phyloP scores from a whole-genome alignment of 805 yeast species.

The Ogataea pini region DNA sequence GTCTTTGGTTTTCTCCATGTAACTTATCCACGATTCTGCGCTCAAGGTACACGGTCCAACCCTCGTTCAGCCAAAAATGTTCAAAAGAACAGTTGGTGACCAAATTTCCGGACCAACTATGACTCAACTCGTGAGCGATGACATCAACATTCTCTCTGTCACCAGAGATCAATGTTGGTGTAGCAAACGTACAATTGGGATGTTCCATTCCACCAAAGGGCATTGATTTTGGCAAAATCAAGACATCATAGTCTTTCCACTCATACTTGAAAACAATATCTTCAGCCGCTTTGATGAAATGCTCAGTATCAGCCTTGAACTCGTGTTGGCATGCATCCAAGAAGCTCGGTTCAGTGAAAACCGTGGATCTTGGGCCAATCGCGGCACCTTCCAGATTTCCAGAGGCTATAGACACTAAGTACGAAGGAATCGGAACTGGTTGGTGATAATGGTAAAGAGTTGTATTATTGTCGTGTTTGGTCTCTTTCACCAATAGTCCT shows the following conservation, averaged over 20 bases:
- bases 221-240: conserved; percentile 72
- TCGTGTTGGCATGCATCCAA: conserved; percentile 73
- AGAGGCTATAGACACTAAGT: conserved; percentile 79
- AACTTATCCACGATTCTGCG: conserved; percentile 75
- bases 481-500: conserved; percentile 42
- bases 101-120: conserved; percentile 89
- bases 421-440: conserved; percentile 82
- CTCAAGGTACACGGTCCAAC: conserved; percentile 93
- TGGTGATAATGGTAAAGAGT: conserved; percentile 57
- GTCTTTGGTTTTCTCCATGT: conserved; percentile 79
- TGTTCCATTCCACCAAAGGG: conserved; percentile 97
- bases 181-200: conserved; percentile 87
- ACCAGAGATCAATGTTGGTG: conserved; percentile 84
- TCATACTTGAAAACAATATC: conserved; percentile 73
- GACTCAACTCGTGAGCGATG: conserved; percentile 90
- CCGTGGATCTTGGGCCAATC: conserved; percentile 85
- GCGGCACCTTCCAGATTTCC: conserved; percentile 69
- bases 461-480: conserved; percentile 35
- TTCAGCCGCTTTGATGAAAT: conserved; percentile 78
- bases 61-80: conserved; percentile 93
- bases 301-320: conserved; percentile 78
- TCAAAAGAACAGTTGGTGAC: conserved; percentile 92
- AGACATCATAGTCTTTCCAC: conserved; percentile 80
- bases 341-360: conserved; percentile 74
- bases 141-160: conserved; percentile 87